phyloP scores from a whole-genome alignment of 495 filamentous ascomycete species.

The Podospora pseudoanserina region DNA sequence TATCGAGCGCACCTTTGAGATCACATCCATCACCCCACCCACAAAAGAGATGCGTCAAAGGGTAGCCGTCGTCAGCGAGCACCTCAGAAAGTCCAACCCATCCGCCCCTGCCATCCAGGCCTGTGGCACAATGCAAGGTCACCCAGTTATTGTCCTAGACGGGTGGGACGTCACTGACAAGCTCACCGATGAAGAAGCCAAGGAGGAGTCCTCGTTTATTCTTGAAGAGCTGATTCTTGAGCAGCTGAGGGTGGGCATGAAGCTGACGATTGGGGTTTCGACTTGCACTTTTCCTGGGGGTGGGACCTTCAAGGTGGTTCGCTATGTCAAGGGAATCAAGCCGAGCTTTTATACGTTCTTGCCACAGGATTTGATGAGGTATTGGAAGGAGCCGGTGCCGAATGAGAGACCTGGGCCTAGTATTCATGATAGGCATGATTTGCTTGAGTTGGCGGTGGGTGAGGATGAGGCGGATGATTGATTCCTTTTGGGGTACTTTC shows the following conservation, averaged over 20 bases:
- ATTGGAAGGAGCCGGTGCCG: slow-evolving; percentile 56
- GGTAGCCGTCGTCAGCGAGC: slow-evolving; percentile 21
- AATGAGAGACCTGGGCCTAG: slow-evolving; percentile 37
- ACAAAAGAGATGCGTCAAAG: slow-evolving; percentile 18
- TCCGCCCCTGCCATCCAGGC: slow-evolving; percentile 27
- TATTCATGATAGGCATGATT: slow-evolving; percentile 29
- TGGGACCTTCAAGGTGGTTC: slow-evolving; percentile 48
- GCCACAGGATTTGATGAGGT: slow-evolving; percentile 67
- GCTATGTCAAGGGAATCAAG: slow-evolving; percentile 56
- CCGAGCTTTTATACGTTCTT: slow-evolving; percentile 60
- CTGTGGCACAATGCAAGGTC: slow-evolving; percentile 38
- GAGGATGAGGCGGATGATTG: neutral
- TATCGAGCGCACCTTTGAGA: slow-evolving; percentile 34
- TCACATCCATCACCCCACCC: slow-evolving; percentile 31
- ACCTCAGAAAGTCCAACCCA: slow-evolving; percentile 17
- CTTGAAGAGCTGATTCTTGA: slow-evolving; percentile 51
- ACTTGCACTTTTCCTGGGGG: slow-evolving; percentile 61
- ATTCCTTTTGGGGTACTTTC: neutral
- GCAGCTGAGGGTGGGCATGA: slow-evolving; percentile 69
- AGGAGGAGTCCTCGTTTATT: slow-evolving; percentile 16
- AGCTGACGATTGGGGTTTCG: slow-evolving; percentile 51
- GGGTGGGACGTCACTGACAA: slow-evolving; percentile 36
- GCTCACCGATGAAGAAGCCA: slow-evolving; percentile 14
- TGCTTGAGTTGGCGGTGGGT: slow-evolving; percentile 11
- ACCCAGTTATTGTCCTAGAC: slow-evolving; percentile 33